Evolutionary conservation across 2,329 filamentous ascomycete species (phyloP).

Genomic region (Sphaerulina musiva): DNA sequence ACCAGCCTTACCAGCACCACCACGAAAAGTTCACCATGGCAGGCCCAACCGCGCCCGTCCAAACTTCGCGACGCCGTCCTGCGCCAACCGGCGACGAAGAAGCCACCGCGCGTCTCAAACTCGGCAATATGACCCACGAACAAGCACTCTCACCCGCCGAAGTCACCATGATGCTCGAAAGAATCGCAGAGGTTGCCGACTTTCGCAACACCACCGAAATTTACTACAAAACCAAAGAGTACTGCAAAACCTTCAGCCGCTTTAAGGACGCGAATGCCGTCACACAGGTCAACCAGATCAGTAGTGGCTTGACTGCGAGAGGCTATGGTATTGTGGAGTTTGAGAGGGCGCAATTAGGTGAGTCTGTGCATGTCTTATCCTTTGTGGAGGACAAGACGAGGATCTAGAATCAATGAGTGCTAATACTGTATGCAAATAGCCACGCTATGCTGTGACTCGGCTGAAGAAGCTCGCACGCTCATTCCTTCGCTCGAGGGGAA

Average conservation of each 20-base stretch:
- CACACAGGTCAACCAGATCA: conserved; percentile 57
- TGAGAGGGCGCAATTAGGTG: conserved; percentile 87
- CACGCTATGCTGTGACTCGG: conserved; percentile 82
- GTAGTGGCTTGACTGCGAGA: conserved; percentile 51
- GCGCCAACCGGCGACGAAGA: conserved; percentile 75
- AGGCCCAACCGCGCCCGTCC: conserved; percentile 21
- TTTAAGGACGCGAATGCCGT: conserved; percentile 97
- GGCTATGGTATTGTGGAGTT: conserved; percentile 56
- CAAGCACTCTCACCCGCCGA: conserved; percentile 89
- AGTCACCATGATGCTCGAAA: conserved; percentile 84
- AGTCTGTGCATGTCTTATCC: conserved; percentile 24
- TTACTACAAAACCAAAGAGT: conserved; percentile 54
- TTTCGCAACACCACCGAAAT: conserved; percentile 51
- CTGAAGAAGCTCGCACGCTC: conserved; percentile 92
- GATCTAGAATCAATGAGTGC: not conserved
- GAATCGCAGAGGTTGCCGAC: conserved; percentile 48
- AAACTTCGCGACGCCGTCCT: conserved; percentile 55
- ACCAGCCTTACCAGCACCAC: not conserved
- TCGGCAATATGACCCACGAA: conserved; percentile 89
- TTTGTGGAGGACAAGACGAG: not conserved
- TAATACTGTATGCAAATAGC: conserved; percentile 46
- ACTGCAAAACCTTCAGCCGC: conserved; percentile 71
- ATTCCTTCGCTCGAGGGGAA: conserved; percentile 86
- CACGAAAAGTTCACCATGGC: conserved; percentile 24
- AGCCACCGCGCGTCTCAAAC: conserved; percentile 69